phyloP scores from a whole-genome alignment of 306 rosid species.

The Sindora glabra region DNA sequence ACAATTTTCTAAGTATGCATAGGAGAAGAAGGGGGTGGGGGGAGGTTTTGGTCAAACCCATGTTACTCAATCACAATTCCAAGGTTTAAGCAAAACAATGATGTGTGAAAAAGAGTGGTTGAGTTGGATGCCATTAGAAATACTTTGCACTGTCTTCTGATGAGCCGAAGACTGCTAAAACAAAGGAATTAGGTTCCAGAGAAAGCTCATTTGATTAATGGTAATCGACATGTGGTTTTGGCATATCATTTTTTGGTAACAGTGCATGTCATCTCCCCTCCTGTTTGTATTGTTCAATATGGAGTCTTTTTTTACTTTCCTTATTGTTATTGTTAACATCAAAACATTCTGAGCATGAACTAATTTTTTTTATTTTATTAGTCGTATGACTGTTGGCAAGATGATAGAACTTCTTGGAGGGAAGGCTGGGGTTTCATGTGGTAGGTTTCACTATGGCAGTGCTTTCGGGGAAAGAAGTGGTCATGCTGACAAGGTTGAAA shows the following conservation, averaged over 20 bases:
- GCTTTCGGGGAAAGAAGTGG: slow-evolving; percentile 98
- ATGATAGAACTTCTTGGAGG: slow-evolving; percentile 99
- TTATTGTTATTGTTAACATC: not conserved
- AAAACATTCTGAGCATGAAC: slow-evolving; percentile 1
- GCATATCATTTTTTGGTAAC: not conserved
- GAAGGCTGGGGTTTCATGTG: slow-evolving; percentile 96
- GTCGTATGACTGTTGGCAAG: slow-evolving; percentile 99
- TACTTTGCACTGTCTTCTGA: no score
- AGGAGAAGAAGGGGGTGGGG: no score
- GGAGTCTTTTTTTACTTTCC: not conserved
- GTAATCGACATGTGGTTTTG: not conserved
- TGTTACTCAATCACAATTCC: no score
- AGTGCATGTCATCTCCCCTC: not conserved
- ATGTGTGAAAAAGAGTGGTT: no score
- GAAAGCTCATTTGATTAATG: no score
- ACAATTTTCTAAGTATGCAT: no score
- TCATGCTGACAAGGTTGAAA: slow-evolving; percentile 96
- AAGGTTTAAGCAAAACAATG: no score
- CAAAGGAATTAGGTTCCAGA: no score
- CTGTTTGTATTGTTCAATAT: not conserved
- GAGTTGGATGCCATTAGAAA: no score
- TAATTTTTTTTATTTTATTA: slow-evolving; percentile 26
- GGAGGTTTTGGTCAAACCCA: no score
- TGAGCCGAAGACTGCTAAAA: no score
- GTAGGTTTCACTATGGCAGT: slow-evolving; percentile 93